These are phyloP conservation scores for Blastobotrys proliferans DNA, from an alignment of 1,139 yeast genomes.

Conservation along the genomic window DNA sequence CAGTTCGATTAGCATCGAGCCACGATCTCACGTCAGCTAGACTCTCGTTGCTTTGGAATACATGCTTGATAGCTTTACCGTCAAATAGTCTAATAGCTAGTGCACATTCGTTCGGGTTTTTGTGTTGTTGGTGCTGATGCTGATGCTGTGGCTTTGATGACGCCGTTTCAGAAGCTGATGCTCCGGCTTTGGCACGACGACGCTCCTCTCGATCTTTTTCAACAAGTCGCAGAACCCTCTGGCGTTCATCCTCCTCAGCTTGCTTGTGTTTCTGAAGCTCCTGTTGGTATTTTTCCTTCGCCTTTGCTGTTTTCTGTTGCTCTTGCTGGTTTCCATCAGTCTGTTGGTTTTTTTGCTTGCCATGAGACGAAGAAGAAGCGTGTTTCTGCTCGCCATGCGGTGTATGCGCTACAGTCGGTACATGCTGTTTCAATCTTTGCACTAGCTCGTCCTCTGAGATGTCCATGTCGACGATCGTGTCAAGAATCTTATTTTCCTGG, in stretches of 20 bases:
- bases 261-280: slow-evolving; percentile 39
- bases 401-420: no score
- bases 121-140: slow-evolving; percentile 8
- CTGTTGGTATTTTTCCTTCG: slow-evolving; percentile 36
- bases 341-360: background rate
- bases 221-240: slow-evolving; percentile 49
- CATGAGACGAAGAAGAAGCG: no score
- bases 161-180: background rate
- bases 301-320: background rate
- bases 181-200: background rate
- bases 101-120: slow-evolving; percentile 34
- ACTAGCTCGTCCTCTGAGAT: background rate
- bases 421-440: background rate
- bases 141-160: background rate
- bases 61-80: slow-evolving; percentile 47
- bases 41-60: slow-evolving; percentile 42
- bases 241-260: slow-evolving; percentile 48
- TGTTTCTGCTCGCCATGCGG: no score
- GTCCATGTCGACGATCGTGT: slow-evolving; percentile 18
- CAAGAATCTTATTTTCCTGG: slow-evolving; percentile 44
- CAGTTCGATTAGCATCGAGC: slow-evolving; percentile 53
- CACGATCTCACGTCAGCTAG: slow-evolving; percentile 56
- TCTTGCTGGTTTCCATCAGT: background rate
- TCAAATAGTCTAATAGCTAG: slow-evolving; percentile 52
- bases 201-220: slow-evolving; percentile 52